Base-by-base conservation (phyloP, 2,329 filamentous ascomycete genomes). In the Stylonectria norvegica region DNA sequence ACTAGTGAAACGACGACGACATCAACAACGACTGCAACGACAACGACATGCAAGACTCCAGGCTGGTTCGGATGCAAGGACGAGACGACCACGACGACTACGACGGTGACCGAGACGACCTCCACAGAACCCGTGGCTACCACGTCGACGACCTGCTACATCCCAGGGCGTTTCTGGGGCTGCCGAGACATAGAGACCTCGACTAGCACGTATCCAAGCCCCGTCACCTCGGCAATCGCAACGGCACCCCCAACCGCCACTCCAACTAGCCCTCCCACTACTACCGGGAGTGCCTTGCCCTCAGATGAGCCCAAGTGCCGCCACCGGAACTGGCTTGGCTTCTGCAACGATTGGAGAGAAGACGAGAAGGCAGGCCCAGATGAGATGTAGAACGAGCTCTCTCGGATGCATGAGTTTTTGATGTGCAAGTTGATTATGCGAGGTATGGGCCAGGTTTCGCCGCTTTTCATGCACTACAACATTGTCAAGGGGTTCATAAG, bases 11-110 rank as follows among this genome's bases (percentile, higher is more conserved):
- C 53, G 11, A 66, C 65, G 16, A 61, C 64, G 1, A 64, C 69
- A 3, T 70, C 69, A 10, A 70, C 74, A 0, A 70, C 71, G 0
- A 68, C 66, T 4, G 73, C 64, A 4, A 63, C 59, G 42, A 76
- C 70, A n/a, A 75, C 72, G 2, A 81, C 76, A 0, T 83, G 78
- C 57, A 68, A 73, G 51, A 78, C 76, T 1, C 80, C 79, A 3
- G 81, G 81, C 7, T 85, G 80, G 76, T 84, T 84, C 52, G 80
- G 81, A 3, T 83, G 80, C 61, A 79, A 81, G 20, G 80, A 69
- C 34, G 54, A 65, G 55, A 61, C 64, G 20, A 55, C 57, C 6
- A 57, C 59, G 4, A 53, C 61, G 6, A 66, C 64, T 2, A 69
- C 65, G 1, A 63, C 63, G n/a, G n/a, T n/a, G n/a, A 32, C 30